Evolutionary conservation across 116 monocot species (phyloP).

Genomic region (Iris pallida): DNA sequence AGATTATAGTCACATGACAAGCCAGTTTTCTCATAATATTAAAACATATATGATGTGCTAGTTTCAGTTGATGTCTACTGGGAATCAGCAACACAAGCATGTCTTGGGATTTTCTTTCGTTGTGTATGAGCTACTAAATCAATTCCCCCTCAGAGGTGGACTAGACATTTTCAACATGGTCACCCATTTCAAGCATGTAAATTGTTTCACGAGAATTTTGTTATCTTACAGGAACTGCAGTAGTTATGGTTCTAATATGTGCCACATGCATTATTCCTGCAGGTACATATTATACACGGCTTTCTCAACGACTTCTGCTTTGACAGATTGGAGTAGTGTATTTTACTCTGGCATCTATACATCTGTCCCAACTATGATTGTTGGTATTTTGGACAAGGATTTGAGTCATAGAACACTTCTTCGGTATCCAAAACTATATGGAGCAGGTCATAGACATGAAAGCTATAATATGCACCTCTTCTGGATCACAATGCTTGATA

Average conservation of each 20-base stretch:
- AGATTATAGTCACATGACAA: no score
- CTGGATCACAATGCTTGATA: constrained; percentile 93
- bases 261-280: constrained; percentile 12
- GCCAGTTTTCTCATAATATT: no score
- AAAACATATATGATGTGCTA: no score
- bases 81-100: no score
- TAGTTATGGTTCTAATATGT: neutral
- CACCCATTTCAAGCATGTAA: no score
- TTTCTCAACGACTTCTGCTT: constrained; percentile 78
- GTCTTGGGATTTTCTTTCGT: no score
- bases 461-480: constrained; percentile 82
- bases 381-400: constrained; percentile 82
- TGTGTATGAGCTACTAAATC: no score
- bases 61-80: no score
- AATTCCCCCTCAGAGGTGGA: no score
- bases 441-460: constrained; percentile 77
- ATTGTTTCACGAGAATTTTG: no score
- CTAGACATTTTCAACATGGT: no score
- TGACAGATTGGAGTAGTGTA: constrained; percentile 97
- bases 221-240: neutral
- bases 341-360: constrained; percentile 92
- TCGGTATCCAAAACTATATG: constrained; percentile 71
- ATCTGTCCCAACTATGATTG: constrained; percentile 79
- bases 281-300: constrained; percentile 80
- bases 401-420: constrained; percentile 77